A percentile compares a stretch with the other conserved stretches of the same genome.
These are phyloP conservation scores for Withania somnifera DNA, from an alignment of 305 asterid genomes.

Conservation along the genomic window DNA sequence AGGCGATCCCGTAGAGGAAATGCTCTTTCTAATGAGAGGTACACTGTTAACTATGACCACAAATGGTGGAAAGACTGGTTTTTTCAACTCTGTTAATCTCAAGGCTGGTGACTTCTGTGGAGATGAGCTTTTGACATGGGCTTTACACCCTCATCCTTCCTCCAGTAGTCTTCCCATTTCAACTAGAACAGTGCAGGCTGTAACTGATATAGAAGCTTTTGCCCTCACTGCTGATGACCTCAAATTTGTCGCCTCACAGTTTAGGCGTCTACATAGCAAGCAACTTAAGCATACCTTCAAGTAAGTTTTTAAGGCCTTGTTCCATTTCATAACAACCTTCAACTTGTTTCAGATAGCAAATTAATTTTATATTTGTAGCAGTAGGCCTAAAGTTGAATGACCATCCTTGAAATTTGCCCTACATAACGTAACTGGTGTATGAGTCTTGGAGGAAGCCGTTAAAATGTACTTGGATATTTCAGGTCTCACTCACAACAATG, in stretches of 20 bases:
- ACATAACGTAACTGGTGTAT: background rate
- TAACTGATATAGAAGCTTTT: constrained; percentile 57
- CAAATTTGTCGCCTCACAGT: constrained; percentile 45
- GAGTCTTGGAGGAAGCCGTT: background rate
- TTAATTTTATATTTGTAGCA: background rate
- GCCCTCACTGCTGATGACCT: constrained; percentile 46
- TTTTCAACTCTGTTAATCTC: constrained; percentile 43
- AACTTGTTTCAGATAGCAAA: background rate
- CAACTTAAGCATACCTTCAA: constrained; percentile 47
- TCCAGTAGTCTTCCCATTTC: constrained; percentile 44
- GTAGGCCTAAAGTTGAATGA: background rate
- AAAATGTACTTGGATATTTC: constrained; percentile 10
- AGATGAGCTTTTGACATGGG: constrained; percentile 68
- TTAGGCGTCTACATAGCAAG: constrained; percentile 50
- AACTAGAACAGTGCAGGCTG: constrained; percentile 52
- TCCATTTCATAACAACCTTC: background rate
- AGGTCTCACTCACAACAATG: constrained; percentile 48
- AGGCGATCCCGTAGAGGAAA: constrained; percentile 57
- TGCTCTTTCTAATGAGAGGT: constrained; percentile 62
- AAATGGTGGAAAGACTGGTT: constrained; percentile 53
- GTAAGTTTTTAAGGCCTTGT: constrained; percentile 12
- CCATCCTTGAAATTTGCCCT: background rate
- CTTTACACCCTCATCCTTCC: constrained; percentile 51
- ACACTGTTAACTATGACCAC: constrained; percentile 37
- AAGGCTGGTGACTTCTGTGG: constrained; percentile 52